phyloP scores from a whole-genome alignment of 192 early-diverging fungal genomes.

The Paraglomus brasilianum region DNA sequence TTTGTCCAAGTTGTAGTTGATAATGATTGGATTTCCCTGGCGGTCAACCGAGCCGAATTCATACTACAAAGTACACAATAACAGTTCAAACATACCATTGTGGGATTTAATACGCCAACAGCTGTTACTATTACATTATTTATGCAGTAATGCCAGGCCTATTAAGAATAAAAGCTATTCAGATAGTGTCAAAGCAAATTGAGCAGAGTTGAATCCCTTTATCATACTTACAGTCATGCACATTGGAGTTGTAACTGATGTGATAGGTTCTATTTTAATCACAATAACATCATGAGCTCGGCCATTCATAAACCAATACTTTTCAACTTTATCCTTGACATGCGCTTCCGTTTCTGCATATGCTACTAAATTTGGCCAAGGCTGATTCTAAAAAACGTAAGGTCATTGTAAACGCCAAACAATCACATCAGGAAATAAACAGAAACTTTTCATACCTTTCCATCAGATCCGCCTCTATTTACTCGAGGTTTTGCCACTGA shows the following conservation, averaged over 20 bases:
- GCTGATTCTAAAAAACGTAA: neutral
- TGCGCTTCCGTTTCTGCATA: neutral
- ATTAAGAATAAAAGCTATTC: conserved; percentile 20
- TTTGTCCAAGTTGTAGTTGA: neutral
- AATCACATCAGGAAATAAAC: conserved; percentile 3
- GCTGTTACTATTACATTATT: conserved; percentile 18
- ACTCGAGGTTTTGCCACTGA: too few species aligned
- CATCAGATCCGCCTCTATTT: conserved; percentile 5
- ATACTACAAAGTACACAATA: conserved; percentile 13
- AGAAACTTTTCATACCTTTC: neutral
- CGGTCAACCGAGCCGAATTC: conserved; percentile 1
- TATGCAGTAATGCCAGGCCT: conserved; percentile 26
- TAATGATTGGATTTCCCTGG: conserved; percentile 12
- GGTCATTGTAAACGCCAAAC: neutral
- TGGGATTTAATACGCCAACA: conserved; percentile 7
- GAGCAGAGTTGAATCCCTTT: too few species aligned
- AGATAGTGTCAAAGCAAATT: conserved; percentile 2
- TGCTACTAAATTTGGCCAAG: conserved; percentile 11
- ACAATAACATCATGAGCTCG: conserved; percentile 4
- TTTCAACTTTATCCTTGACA: conserved; percentile 14
- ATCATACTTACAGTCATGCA: too few species aligned
- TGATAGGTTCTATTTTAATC: neutral
- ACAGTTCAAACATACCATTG: conserved; percentile 23
- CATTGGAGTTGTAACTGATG: too few species aligned
- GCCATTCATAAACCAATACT: neutral